These are phyloP conservation scores for Colletotrichum filicis DNA, from an alignment of 2,329 filamentous ascomycete species.

Conservation along the genomic window DNA sequence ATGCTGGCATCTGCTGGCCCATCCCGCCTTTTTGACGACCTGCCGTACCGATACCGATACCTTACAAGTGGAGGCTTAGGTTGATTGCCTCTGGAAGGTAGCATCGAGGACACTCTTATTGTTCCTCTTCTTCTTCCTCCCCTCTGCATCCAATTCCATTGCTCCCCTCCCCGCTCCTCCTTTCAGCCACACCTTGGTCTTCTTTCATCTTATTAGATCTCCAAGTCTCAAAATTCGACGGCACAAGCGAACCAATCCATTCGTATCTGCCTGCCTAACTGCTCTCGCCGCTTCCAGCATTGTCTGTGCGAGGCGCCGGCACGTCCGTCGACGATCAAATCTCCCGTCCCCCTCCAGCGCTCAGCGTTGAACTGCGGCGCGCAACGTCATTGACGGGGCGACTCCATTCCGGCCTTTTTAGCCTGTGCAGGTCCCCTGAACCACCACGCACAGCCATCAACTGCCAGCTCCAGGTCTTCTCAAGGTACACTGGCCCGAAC, in stretches of 20 bases:
- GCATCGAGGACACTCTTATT: neutral
- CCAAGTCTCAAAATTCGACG: neutral
- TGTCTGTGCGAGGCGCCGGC: constrained; percentile 22
- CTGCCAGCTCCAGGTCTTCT: neutral
- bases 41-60: neutral
- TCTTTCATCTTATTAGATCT: neutral
- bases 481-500: neutral
- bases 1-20: neutral
- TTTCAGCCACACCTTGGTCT: neutral
- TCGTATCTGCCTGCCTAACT: neutral
- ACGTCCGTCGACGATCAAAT: constrained; percentile 27
- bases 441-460: neutral
- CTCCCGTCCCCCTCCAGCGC: neutral
- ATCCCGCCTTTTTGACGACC: constrained; percentile 2
- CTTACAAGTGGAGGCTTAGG: too few relatives aligned
- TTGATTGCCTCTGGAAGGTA: too few relatives aligned
- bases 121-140: neutral
- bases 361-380: constrained; percentile 7
- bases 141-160: neutral
- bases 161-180: neutral
- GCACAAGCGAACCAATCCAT: neutral
- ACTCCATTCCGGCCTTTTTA: constrained; percentile 32
- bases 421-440: constrained; percentile 27
- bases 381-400: constrained; percentile 34
- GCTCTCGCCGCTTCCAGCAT: constrained; percentile 9